Evolutionary conservation across 2,329 filamentous ascomycete genomes (phyloP).

Genomic region (Lithohypha guttulata): DNA sequence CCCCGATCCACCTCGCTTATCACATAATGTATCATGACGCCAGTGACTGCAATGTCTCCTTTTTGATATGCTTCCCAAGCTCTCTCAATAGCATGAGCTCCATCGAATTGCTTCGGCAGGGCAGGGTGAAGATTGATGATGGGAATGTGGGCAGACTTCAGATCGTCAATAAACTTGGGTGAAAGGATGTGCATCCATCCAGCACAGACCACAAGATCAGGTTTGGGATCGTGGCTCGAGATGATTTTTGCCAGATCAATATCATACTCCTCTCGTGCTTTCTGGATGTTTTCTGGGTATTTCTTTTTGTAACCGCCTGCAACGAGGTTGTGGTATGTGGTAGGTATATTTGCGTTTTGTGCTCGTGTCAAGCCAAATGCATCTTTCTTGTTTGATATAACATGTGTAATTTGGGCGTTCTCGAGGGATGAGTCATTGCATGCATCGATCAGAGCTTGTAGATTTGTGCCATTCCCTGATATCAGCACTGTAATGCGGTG

Average conservation of each 20-base stretch:
- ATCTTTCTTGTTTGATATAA: conserved; percentile 55
- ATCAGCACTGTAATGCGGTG: conserved; percentile 52
- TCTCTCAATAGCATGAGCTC: conserved; percentile 64
- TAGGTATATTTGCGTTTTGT: conserved; percentile 52
- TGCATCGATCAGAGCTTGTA: conserved; percentile 64
- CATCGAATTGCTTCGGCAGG: conserved; percentile 63
- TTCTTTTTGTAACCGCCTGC: conserved; percentile 54
- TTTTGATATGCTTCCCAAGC: conserved; percentile 64
- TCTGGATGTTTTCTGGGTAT: conserved; percentile 43
- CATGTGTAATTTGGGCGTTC: conserved; percentile 46
- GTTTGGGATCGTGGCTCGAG: conserved; percentile 43
- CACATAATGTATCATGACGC: conserved; percentile 85
- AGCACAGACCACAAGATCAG: conserved; percentile 67
- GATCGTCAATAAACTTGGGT: conserved; percentile 55
- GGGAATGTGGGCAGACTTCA: conserved; percentile 50
- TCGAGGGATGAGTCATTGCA: conserved; percentile 39
- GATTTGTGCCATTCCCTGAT: conserved; percentile 65
- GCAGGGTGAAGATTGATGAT: conserved; percentile 80
- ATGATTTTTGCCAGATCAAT: conserved; percentile 60
- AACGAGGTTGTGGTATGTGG: conserved; percentile 71
- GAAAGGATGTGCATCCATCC: conserved; percentile 84
- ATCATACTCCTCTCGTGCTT: conserved; percentile 60
- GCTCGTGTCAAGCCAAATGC: conserved; percentile 57
- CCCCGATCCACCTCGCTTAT: conserved; percentile 71
- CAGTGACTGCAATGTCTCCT: conserved; percentile 57